Base-by-base conservation (phyloP, 768 basidiomycete species). In the Gelatoporia subvermispora region DNA sequence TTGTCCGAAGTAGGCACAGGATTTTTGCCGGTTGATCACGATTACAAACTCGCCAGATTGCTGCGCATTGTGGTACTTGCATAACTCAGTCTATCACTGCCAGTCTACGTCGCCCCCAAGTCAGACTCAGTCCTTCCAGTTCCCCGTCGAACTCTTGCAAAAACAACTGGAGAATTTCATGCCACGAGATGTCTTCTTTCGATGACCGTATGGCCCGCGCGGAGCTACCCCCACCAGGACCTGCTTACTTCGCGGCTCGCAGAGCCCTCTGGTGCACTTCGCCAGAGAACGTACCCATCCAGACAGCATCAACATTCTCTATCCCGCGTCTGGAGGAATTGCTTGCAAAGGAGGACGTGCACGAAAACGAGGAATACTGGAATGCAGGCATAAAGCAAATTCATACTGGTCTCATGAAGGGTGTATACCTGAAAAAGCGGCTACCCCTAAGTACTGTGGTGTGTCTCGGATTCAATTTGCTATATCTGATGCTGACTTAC, bases 391-490 rank as follows among this genome's bases (percentile, higher is more conserved):
- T 88, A 36, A 72, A 77, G 48, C 78, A 72, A 48, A 76, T 86
- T 17, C 89, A 84, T 82, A 75, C 73, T 28, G 77, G 78, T 3
- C 73, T 91, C 39, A 60, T 71, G 24, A 71, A 69, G 2, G 85
- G 87, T n/a, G 74, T 70, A 37, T 72, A 64, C 35, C 72, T 88
- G 50, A 83, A 77, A 61, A 69, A 74, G 22, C 69, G 69, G 22
- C 64, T 91, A n/a, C 85, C 88, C 2, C 69, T 91, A 69, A 57
- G 54, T 43, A 61, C 82, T 45, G 75, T 87, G 37, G 87, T 88
- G 85, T 73, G 37, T 28, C 43, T 17, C 42, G 39, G 37, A 21
- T 20, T 28, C 31, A 15, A 43, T 18, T 5, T 28, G 7, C n/a
- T 15, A 9, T 3, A 4, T 3, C 10, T 21, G 13, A 20, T 45